Base-by-base conservation (phyloP, 805 yeast species). In the Cyberlindnera japonica region DNA sequence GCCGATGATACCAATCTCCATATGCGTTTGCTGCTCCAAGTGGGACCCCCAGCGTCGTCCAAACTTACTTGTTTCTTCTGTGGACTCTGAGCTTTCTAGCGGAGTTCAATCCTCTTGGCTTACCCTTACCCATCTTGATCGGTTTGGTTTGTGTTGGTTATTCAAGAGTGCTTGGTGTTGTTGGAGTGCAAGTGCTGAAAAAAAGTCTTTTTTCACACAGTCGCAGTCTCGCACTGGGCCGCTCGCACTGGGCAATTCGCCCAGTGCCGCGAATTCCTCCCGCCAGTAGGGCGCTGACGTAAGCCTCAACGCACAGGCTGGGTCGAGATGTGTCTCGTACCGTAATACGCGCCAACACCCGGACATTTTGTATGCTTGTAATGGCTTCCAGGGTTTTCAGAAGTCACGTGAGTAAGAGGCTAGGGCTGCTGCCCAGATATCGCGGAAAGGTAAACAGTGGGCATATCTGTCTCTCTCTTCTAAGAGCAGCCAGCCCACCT, bases 91-190 rank as follows among this genome's bases (percentile, higher is more conserved):
- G 86, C 83, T 93, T 93, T 85, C 99, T 88, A 71, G 99, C 99
- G 72, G 99, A 84, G 88, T 93, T 91, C 75, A 93, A 79, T 74
- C 99, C 99, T 87, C 99, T 88, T 83, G 99, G 99, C 80, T 90
- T 90, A 77, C 96, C 97, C 78, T 85, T 89, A 81, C 97, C 97
- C 98, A 91, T 91, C 69, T 71, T 86, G 74, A 41, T 32, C 26
- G 43, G 39, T 35, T 44, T 44, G 47, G 38, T 40, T 39, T 39
- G 37, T 40, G 45, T 25, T 26, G 26, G 28, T 27, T 15, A 19
- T 14, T 26, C 12, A 23, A 17, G 7, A n/a, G n/a, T n/a, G 33
- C 24, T 17, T 35, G 20, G 37, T 38, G 35, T 30, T 34, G 43
- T 41, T 31, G 37, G 24, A 34, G 38, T 23, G 17, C 22, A 35